A percentile compares a stretch with the other conserved stretches of the same genome.
Conservation (phyloP, 306 rosid species). For the Inga laurina region DNA sequence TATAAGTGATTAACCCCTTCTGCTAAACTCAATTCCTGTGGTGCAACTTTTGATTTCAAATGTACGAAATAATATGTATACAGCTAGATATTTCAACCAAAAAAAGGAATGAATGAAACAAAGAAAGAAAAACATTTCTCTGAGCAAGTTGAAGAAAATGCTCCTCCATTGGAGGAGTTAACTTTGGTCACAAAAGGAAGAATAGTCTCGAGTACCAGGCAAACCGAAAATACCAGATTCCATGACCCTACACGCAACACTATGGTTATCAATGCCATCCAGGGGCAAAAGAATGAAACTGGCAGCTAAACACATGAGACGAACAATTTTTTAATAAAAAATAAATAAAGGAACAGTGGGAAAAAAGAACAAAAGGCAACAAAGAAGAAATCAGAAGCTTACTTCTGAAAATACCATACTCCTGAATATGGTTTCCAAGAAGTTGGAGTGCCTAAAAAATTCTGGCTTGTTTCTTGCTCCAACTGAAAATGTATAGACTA, state of each 20-base stretch:
- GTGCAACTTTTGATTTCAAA: neutral
- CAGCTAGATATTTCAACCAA: neutral
- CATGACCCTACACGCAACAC: neutral
- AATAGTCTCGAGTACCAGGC: neutral
- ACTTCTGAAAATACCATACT: conserved; percentile 35
- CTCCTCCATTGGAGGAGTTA: neutral
- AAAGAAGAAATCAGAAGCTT: conserved; percentile 14
- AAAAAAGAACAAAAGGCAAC: neutral
- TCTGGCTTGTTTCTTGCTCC: conserved; percentile 58
- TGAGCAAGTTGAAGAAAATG: neutral
- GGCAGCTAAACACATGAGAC: neutral
- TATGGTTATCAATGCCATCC: neutral
- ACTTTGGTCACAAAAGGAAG: neutral
- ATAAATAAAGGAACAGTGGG: neutral
- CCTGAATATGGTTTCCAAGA: conserved; percentile 37
- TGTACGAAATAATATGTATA: neutral
- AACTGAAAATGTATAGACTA: conserved; percentile 40
- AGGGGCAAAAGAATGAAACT: conserved; percentile 1
- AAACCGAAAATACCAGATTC: neutral
- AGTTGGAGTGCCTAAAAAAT: conserved; percentile 68
- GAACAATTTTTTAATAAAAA: neutral
- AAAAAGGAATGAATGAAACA: neutral
- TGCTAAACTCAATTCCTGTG: too few species aligned
- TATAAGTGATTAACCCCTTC: too few species aligned
- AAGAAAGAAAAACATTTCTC: neutral